Percentiles rank a stretch among this genome's conserved stretches.
phyloP scores from a whole-genome alignment of 495 filamentous ascomycete genomes.

The Neurospora discreta region DNA sequence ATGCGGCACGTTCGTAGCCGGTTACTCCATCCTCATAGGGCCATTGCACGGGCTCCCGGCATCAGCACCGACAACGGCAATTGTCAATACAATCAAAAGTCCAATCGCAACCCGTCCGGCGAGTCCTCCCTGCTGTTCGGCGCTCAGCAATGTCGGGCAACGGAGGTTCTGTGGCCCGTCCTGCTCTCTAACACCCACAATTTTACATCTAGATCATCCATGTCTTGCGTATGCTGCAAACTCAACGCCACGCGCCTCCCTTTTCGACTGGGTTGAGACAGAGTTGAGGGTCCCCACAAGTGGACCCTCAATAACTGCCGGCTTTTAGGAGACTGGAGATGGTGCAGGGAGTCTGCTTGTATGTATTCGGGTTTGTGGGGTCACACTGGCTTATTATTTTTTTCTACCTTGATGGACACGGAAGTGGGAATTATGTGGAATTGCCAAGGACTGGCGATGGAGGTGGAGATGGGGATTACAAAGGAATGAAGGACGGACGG shows the following conservation, averaged over 20 bases:
- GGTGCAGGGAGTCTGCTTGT: background rate
- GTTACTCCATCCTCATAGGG: background rate
- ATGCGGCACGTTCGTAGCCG: background rate
- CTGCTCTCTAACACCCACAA: background rate
- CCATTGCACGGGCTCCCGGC: background rate
- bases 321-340: background rate
- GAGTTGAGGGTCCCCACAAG: background rate
- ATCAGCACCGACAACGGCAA: background rate
- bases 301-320: background rate
- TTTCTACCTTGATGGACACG: background rate
- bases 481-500: background rate
- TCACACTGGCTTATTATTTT: background rate
- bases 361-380: too few relatives aligned
- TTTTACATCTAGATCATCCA: background rate
- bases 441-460: background rate
- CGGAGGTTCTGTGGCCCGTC: background rate
- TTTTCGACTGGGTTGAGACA: background rate
- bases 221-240: background rate
- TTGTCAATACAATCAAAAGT: background rate
- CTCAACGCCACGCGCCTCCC: background rate
- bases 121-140: background rate
- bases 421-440: background rate
- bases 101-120: background rate
- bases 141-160: background rate
- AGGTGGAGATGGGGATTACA: background rate